Evolutionary conservation across 495 filamentous ascomycete species (phyloP), one percentile per base, ranked within the genome.

Genomic region (Cryomyces minteri): DNA sequence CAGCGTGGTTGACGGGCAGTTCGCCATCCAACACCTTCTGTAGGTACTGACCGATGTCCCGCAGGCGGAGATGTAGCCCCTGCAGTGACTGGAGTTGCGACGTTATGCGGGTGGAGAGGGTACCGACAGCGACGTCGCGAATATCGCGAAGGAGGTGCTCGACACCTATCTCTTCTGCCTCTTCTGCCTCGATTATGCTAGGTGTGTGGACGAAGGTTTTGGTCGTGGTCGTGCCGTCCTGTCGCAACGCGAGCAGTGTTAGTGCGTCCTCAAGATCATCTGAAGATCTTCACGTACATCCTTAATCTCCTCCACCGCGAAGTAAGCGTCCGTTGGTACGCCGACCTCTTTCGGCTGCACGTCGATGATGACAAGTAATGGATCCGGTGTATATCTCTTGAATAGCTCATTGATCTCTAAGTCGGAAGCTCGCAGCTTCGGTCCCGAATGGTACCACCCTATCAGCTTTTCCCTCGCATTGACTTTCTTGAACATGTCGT

Each of bases 401-500:
- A 98, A 95, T 43, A 98, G 77, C 65, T 98, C 90, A 68, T 98
- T 98, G 77, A 98, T 94, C 69, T 96, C 87, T 54, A 96, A 72
- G 73, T 98, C 90, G 37, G 88, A 94, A 45, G 88, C 92, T 52
- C 90, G 79, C 55, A 98, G 71, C 69, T 98, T 98, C 25, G 90
- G 90, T 42, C 90, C 90, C 6, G 92, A 94, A 63, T 98, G 90
- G 65, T 98, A 98, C 90, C 90, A 98, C 63, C 90, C 90, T 69
- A 98, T 88, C 58, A 98, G 73, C 77, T 98, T 98, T 68, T 98
- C 90, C 45, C 86, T 72, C 47, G 90, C 90, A 70, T 98, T 98
- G 69, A 98, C 87, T 67, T 96, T 96, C 74, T 98, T 98, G 72
- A 98, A 98, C 90, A 98, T 98, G 65, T 98, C 90, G 71, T 88